Percentiles rank a stretch among this genome's conserved stretches.
phyloP scores from a whole-genome alignment of 23 red algal species.

The Gracilaria domingensis region DNA sequence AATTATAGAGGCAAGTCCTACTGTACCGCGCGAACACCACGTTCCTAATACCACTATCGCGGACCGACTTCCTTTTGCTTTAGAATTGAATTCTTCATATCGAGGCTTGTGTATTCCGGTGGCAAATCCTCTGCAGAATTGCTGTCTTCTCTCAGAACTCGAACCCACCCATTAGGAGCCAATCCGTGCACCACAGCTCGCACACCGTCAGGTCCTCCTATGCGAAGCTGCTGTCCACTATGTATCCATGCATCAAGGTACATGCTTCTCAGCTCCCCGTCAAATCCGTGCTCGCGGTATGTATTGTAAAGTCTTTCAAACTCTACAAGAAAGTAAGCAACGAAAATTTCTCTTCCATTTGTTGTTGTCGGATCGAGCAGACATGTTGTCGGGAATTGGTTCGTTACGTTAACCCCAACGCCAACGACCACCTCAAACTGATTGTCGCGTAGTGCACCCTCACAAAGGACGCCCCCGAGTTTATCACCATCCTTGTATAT shows the following conservation, averaged over 20 bases:
- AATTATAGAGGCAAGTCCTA: too few relatives aligned
- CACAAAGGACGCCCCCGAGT: slow-evolving; percentile 86
- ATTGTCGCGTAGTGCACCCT: slow-evolving; percentile 46
- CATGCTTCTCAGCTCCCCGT: slow-evolving; percentile 42
- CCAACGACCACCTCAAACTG: slow-evolving; percentile 80
- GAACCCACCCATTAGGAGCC: slow-evolving; percentile 69
- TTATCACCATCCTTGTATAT: slow-evolving; percentile 75
- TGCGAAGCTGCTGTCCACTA: slow-evolving; percentile 55
- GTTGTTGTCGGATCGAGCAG: slow-evolving; percentile 12
- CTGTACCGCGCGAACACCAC: too few relatives aligned
- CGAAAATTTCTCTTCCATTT: slow-evolving; percentile 55
- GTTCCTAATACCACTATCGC: too few relatives aligned
- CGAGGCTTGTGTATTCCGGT: slow-evolving; percentile 71
- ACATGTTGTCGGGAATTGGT: slow-evolving; percentile 80
- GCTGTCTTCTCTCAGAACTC: slow-evolving; percentile 52
- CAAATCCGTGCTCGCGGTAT: slow-evolving; percentile 49
- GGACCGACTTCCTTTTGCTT: slow-evolving; percentile 54
- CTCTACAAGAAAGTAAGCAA: slow-evolving; percentile 52
- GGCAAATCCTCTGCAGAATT: slow-evolving; percentile 36
- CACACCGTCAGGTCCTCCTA: slow-evolving; percentile 42
- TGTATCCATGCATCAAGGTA: slow-evolving; percentile 90
- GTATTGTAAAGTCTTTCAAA: slow-evolving; percentile 59
- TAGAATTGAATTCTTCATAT: slow-evolving; percentile 47
- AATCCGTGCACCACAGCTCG: slow-evolving; percentile 61
- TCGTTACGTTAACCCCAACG: slow-evolving; percentile 89